These are phyloP conservation scores for Fusarium protoensiforme DNA, from an alignment of 2,329 filamentous ascomycete species.

Conservation along the genomic window DNA sequence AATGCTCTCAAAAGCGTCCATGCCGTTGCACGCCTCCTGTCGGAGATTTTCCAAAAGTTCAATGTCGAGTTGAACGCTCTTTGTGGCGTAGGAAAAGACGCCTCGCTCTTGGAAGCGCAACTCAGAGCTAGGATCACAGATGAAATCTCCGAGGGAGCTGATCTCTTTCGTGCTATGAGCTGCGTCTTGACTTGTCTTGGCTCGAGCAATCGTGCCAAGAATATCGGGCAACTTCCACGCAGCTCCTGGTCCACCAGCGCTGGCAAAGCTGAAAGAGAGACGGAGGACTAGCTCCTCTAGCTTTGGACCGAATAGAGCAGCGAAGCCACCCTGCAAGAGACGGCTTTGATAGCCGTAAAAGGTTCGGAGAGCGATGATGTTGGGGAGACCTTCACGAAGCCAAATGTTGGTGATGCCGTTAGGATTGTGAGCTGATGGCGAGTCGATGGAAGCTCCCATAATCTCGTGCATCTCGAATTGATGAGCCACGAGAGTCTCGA, in stretches of 20 bases:
- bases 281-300: conserved; percentile 64
- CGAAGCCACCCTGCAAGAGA: conserved; percentile 62
- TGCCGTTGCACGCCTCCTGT: conserved; percentile 63
- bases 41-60: conserved; percentile 64
- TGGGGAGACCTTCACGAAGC: conserved; percentile 58
- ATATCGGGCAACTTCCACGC: conserved; percentile 50
- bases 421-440: conserved; percentile 15
- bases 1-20: conserved; percentile 64
- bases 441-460: conserved; percentile 51
- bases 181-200: conserved; percentile 56
- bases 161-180: conserved; percentile 60
- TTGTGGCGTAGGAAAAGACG: conserved; percentile 61
- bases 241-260: conserved; percentile 54
- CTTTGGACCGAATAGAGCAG: conserved; percentile 61
- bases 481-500: conserved; percentile 64
- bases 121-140: conserved; percentile 57
- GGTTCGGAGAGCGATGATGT: conserved; percentile 60
- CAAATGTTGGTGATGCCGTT: conserved; percentile 50
- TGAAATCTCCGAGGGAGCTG: conserved; percentile 60
- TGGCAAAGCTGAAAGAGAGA: conserved; percentile 61
- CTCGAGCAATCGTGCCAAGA: conserved; percentile 37
- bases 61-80: conserved; percentile 62
- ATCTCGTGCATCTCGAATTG: conserved; percentile 65
- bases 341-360: conserved; percentile 65
- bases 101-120: conserved; percentile 63